phyloP scores from a whole-genome alignment of 2,329 filamentous ascomycete species.

The Shiraia sp. region DNA sequence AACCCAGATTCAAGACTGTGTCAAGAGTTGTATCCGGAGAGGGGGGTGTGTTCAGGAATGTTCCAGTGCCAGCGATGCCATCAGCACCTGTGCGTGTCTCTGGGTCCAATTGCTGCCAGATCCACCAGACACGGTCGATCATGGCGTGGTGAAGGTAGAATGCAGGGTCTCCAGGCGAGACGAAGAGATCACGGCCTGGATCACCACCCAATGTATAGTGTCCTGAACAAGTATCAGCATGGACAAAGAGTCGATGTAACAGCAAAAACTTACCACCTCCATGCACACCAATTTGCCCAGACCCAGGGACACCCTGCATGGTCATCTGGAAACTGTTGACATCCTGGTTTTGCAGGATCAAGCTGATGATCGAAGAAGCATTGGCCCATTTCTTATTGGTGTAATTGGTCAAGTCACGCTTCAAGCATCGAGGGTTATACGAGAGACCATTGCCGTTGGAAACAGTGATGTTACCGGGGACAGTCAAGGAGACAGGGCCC shows the following conservation, averaged over 20 bases:
- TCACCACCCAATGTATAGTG: conserved; percentile 54
- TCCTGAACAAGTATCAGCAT: conserved; percentile 47
- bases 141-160: conserved; percentile 54
- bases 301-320: conserved; percentile 35
- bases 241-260: conserved; percentile 30
- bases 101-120: conserved; percentile 45
- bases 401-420: conserved; percentile 27
- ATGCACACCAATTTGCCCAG: conserved; percentile 33
- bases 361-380: conserved; percentile 22
- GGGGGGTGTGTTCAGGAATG: conserved; percentile 49
- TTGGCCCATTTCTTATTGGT: conserved; percentile 28
- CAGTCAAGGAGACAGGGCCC: conserved; percentile 14
- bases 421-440: conserved; percentile 33
- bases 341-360: conserved; percentile 26
- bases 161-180: conserved; percentile 35
- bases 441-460: conserved; percentile 24
- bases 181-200: conserved; percentile 37
- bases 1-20: conserved; percentile 48
- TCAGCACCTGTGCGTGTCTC: conserved; percentile 33
- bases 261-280: conserved; percentile 33
- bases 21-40: conserved; percentile 53
- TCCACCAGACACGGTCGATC: conserved; percentile 52
- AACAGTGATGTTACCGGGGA: conserved; percentile 26
- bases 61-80: conserved; percentile 50
- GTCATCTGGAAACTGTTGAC: conserved; percentile 34